Evolutionary conservation across 257 asterid species (phyloP).

Genomic region (Pogostemon cablin): DNA sequence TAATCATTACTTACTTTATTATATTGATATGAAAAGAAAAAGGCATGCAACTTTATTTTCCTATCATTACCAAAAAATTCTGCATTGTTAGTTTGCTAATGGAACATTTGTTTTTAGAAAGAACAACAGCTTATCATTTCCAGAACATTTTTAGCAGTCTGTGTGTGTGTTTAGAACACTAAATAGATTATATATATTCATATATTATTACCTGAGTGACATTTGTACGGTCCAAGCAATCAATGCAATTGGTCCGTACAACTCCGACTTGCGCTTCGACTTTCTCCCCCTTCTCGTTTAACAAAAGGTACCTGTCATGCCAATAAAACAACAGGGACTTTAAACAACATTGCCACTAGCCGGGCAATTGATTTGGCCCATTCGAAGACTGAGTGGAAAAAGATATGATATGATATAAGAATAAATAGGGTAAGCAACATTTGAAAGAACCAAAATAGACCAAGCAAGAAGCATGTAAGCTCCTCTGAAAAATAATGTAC

Average conservation of each 20-base stretch:
- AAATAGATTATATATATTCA: background rate
- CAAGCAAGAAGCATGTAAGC: slow-evolving; percentile 24
- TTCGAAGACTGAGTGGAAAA: slow-evolving; percentile 11
- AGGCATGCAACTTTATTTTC: slow-evolving; percentile 15
- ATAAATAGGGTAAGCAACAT: slow-evolving; percentile 14
- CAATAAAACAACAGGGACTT: slow-evolving; percentile 29
- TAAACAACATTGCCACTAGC: slow-evolving; percentile 11
- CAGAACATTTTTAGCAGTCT: background rate
- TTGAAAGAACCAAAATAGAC: slow-evolving; percentile 20
- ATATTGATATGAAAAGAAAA: slow-evolving; percentile 16
- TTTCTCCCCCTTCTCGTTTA: slow-evolving; percentile 89
- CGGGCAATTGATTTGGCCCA: slow-evolving; percentile 12
- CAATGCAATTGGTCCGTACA: slow-evolving; percentile 96
- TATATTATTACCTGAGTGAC: slow-evolving; percentile 79
- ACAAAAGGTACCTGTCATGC: slow-evolving; percentile 73
- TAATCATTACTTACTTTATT: slow-evolving; percentile 4
- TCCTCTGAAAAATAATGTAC: slow-evolving; percentile 44
- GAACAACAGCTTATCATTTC: background rate
- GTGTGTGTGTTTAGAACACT: background rate
- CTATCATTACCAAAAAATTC: too few relatives aligned
- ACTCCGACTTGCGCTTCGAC: slow-evolving; percentile 85
- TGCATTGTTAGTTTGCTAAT: too few relatives aligned
- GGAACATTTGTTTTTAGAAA: background rate
- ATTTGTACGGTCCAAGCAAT: slow-evolving; percentile 97
- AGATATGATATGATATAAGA: background rate